Base-by-base conservation (phyloP, 140 eudicot species). In the Senecio squalidus region DNA sequence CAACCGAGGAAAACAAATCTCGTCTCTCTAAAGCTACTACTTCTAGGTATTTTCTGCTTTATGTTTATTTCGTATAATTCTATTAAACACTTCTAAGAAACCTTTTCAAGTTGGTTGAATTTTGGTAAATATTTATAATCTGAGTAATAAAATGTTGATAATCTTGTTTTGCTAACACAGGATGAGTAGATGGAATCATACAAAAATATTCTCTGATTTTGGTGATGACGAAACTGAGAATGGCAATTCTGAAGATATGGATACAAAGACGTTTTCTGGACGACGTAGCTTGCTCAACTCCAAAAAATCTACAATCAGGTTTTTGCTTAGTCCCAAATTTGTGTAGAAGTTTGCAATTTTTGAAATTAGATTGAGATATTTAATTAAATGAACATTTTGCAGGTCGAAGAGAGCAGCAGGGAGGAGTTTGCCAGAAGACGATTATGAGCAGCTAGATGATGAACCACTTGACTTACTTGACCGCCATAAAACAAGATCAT, bases 391-490 rank as follows among this genome's bases (percentile, higher is more conserved):
- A 25, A 10, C 26, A 54, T 22, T 30, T 45, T 70, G 55, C 78
- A 92, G 96, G 75, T 69, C 90, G 31, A 86, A 73, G 84, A 82
- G 74, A 76, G 76, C 75, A 58, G 77, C 75, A 58, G 77, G 74
- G 51, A 92, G 73, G 72, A 82, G 84, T 57, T 72, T 86, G 76
- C 88, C 91, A 62, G 98, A 84, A 58, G 96, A 92, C 62, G 13
- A 50, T 22, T 77, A 72, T 47, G 85, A 91, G 74, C 80, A 77
- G 57, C 30, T 73, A 55, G 94, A 82, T 18, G 84, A 92, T 8
- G 98, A 92, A 57, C 98, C 98, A 9, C 93, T 92, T 26, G 95
- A 92, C 76, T 77, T 92, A 70, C 96, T 92, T 49, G 98, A 92
- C 60, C 76, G 78, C 29, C 72, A 72, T 39, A 84, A 76, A 74